These are phyloP conservation scores for Rubia balearica DNA, from an alignment of 305 asterid genomes.

Conservation along the genomic window DNA sequence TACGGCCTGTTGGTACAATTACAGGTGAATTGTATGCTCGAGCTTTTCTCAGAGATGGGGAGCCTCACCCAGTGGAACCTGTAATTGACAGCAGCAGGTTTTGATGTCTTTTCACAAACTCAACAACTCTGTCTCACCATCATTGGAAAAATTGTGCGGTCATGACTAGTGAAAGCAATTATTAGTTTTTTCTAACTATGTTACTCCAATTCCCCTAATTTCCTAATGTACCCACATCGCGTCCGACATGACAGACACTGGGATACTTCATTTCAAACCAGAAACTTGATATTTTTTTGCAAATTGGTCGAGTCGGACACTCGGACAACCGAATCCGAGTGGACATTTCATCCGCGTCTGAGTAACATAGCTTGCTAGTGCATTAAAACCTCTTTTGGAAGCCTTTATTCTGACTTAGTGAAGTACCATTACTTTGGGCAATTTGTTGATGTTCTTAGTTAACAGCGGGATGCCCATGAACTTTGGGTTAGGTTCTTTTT, in stretches of 20 bases:
- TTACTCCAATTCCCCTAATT: neutral
- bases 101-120: constrained; percentile 10
- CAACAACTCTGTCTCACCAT: neutral
- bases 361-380: neutral
- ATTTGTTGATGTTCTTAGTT: neutral
- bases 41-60: constrained; percentile 92
- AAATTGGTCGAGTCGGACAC: neutral
- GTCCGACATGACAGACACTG: neutral
- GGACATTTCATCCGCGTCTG: neutral
- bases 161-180: neutral
- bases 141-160: neutral
- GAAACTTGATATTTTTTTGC: no score
- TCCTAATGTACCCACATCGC: neutral
- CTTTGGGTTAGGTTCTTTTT: neutral
- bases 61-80: constrained; percentile 94
- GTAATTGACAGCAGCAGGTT: constrained; percentile 99
- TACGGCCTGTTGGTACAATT: constrained; percentile 12
- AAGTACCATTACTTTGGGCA: neutral
- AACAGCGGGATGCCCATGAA: neutral
- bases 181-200: neutral
- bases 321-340: neutral
- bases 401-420: neutral
- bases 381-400: neutral
- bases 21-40: constrained; percentile 95
- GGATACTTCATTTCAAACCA: neutral